Percentiles rank a stretch among this genome's conserved stretches.
Conservation (phyloP, 1,284 basidiomycete genomes). For the Boletellus dicymbophilus region DNA sequence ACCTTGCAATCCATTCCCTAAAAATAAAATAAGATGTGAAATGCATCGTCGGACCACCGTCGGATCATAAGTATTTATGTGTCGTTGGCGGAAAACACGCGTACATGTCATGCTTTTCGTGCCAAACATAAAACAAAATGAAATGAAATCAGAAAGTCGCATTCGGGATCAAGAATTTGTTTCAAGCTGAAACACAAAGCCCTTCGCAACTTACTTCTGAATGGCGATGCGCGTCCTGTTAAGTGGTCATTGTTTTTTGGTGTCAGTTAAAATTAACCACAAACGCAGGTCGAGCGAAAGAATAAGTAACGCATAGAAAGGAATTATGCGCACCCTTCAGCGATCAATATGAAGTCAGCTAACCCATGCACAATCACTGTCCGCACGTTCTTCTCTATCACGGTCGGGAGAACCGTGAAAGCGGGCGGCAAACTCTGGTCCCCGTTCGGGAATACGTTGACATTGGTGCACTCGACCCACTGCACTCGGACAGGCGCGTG, state of each 20-base stretch:
- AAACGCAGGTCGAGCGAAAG: neutral
- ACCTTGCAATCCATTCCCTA: constrained; percentile 69
- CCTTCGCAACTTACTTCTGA: constrained; percentile 55
- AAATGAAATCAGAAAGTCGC: neutral
- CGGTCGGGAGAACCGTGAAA: constrained; percentile 65
- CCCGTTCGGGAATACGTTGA: constrained; percentile 60
- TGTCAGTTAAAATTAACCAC: neutral
- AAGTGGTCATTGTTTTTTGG: neutral
- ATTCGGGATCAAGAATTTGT: neutral
- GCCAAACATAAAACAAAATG: neutral
- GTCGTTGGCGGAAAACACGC: neutral
- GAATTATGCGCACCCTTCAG: constrained; percentile 66
- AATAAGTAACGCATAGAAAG: too few species aligned
- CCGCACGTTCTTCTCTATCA: constrained; percentile 74
- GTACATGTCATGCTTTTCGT: neutral
- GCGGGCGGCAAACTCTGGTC: constrained; percentile 64
- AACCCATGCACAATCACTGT: constrained; percentile 73
- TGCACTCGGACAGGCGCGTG: constrained; percentile 64
- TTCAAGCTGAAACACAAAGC: neutral
- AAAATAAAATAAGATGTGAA: neutral
- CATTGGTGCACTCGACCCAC: constrained; percentile 66
- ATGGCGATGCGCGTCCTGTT: constrained; percentile 62
- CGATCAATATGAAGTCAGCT: constrained; percentile 70
- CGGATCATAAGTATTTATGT: too few species aligned
- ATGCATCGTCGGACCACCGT: constrained; percentile 1